Conservation (phyloP, 352 stramenopile species). For the Blastocystis sp. region DNA sequence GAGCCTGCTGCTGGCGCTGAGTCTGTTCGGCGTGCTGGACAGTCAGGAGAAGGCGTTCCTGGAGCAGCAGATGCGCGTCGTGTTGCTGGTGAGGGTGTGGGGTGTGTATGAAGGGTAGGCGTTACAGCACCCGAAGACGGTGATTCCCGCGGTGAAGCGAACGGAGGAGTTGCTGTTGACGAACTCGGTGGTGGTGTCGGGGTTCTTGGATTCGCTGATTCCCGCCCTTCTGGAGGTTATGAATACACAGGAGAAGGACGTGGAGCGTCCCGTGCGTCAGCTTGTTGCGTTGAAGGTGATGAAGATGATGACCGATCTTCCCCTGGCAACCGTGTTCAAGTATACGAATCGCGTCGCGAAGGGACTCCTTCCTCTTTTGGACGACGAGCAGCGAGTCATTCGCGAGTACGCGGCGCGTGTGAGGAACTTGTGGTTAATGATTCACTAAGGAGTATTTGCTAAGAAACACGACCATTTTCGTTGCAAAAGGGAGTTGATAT, state of each 20-base stretch:
- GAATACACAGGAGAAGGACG: background rate
- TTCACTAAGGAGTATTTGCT: conserved; percentile 63
- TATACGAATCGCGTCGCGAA: background rate
- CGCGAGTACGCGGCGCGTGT: conserved; percentile 40
- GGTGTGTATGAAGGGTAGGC: background rate
- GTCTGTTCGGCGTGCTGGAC: background rate
- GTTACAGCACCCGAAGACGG: background rate
- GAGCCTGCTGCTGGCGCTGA: background rate
- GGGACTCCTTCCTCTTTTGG: background rate
- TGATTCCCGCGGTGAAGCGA: background rate
- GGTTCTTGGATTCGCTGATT: background rate
- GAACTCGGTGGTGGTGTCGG: background rate
- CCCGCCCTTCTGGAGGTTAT: background rate
- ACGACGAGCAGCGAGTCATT: conserved; percentile 51
- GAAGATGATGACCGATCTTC: conserved; percentile 8
- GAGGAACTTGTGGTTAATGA: conserved; percentile 67
- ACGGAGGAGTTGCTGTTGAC: background rate
- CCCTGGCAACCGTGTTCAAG: background rate
- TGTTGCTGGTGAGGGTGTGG: background rate
- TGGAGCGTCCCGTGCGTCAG: background rate
- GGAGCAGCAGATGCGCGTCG: background rate
- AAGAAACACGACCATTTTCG: conserved; percentile 11
- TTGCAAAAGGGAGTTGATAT: conserved; percentile 31
- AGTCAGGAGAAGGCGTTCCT: background rate
- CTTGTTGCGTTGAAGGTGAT: conserved; percentile 4